Evolutionary conservation across 768 basidiomycete species (phyloP), one percentile per base, ranked within the genome.

Genomic region (Tulasnella sp.): DNA sequence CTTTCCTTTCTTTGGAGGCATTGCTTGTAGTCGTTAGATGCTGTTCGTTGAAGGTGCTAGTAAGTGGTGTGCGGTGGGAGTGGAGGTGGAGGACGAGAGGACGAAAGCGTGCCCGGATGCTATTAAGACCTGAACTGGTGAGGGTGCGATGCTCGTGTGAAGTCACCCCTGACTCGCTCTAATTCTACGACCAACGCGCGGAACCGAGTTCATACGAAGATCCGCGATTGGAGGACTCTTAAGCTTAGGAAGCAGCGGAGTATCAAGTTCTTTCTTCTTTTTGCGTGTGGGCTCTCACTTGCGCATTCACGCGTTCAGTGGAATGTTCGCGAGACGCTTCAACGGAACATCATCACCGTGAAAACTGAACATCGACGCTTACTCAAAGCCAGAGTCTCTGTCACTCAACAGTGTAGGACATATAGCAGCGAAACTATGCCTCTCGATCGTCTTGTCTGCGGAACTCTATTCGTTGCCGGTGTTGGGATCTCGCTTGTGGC

Each of bases 1-100:
- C 82, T 94, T 94, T 82, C 86, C 87, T 82, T 91, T 91, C 37
- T 76, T 76, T 76, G 90, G 89, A 39, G 90, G 85, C 88, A 89
- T 89, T 19, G 42, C 14, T 58, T 25, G 6, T 22, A 25, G 25
- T 25, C 54, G n/a, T 58, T 25, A 58, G 54, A 11, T 25, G n/a
- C n/a, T n/a, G 77, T 37, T n/a, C 19, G 64, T 71, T 22, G 52
- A 52, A 52, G 25, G 4, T 29, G 58, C 11, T 74, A 19, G 38
- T 37, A 14, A n/a, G 75, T 25, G 3, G 38, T 31, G 45, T 29
- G 17, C n/a, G 37, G 75, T 58, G 58, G 64, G 36, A 2, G 22
- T n/a, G 19, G 39, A 64, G 40, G n/a, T 38, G 52, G 37, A 39
- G 38, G 17, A 42, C 7, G 22, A 58, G n/a, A 54, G 9, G 34